phyloP scores from a whole-genome alignment of 768 basidiomycete species.

The Inosperma sp. region DNA sequence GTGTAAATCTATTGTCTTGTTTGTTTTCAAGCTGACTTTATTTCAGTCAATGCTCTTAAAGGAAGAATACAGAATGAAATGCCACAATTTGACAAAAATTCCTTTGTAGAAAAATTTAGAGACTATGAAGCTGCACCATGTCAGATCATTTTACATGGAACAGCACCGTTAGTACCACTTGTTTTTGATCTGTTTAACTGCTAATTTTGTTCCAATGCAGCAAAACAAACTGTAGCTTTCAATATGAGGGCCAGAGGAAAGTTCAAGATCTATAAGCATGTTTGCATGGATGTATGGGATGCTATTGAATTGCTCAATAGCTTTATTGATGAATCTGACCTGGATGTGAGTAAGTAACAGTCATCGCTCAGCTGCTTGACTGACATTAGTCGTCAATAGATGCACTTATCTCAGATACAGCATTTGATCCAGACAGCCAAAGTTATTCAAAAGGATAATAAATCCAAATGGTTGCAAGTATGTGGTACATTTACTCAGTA shows the following conservation, averaged over 20 bases:
- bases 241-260: slow-evolving; percentile 74
- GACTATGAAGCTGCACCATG: slow-evolving; percentile 72
- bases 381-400: slow-evolving; percentile 44
- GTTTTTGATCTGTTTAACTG: background rate
- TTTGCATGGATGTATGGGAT: slow-evolving; percentile 78
- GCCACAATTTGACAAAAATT: slow-evolving; percentile 55
- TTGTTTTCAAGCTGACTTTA: background rate
- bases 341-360: slow-evolving; percentile 53
- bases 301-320: slow-evolving; percentile 86
- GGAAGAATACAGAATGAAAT: slow-evolving; percentile 53
- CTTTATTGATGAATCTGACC: slow-evolving; percentile 85
- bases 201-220: slow-evolving; percentile 30
- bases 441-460: slow-evolving; percentile 77
- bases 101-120: slow-evolving; percentile 65
- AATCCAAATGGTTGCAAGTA: slow-evolving; percentile 88
- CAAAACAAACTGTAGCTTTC: slow-evolving; percentile 83
- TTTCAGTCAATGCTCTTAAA: slow-evolving; percentile 63
- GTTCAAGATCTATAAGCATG: slow-evolving; percentile 61
- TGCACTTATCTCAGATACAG: slow-evolving; percentile 77
- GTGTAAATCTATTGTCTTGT: background rate
- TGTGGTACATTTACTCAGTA: background rate
- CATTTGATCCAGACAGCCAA: slow-evolving; percentile 91
- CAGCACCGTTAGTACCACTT: slow-evolving; percentile 53
- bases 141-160: slow-evolving; percentile 72
- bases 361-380: slow-evolving; percentile 11